Evolutionary conservation across 306 rosid species (phyloP), one percentile per base, ranked within the genome.

Genomic region (Quercus agrifolia): DNA sequence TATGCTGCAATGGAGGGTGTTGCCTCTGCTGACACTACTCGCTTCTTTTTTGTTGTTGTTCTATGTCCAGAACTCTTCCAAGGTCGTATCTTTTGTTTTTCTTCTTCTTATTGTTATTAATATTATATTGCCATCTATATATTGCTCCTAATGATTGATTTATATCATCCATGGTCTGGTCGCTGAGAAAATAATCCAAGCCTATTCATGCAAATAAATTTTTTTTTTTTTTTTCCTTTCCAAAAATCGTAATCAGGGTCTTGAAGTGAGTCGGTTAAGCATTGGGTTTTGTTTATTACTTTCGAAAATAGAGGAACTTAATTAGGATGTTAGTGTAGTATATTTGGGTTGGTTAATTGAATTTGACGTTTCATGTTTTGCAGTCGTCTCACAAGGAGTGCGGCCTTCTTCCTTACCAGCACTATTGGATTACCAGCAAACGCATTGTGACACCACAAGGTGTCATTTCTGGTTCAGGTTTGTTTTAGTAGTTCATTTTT

Each of bases 401-500:
- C 82, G 93, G 91, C 82, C 89, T 95, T 82, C 83, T 90, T 81
- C 97, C 94, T 41, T 55, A 81, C 77, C 79, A 69, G 56, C 96
- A 88, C 73, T 92, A 73, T 70, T 93, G 98, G 98, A 91, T 95
- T 75, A 56, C 90, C 55, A 95, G 98, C 90, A 90, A 91, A 74
- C 98, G 96, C 64, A 91, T 93, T 77, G 89, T 95, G 78, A 95
- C 97, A 7, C 90, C 94, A 12, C 86, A 90, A 74, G 98, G 97
- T 67, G 75, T 93, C 80, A 84, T 95, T 80, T 92, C 94, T 79
- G 99, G 97, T 59, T 85, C 97, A 84, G 96, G 98, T 87, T 83
- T 35, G 86, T 77, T 71, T 49, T 68, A 57, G 13, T 73, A 28
- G 28, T 80, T 75, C 3, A 63, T 77, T 41, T 0, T 0, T 41